phyloP scores from a whole-genome alignment of 768 basidiomycete genomes.

The Termitomyces sp. region DNA sequence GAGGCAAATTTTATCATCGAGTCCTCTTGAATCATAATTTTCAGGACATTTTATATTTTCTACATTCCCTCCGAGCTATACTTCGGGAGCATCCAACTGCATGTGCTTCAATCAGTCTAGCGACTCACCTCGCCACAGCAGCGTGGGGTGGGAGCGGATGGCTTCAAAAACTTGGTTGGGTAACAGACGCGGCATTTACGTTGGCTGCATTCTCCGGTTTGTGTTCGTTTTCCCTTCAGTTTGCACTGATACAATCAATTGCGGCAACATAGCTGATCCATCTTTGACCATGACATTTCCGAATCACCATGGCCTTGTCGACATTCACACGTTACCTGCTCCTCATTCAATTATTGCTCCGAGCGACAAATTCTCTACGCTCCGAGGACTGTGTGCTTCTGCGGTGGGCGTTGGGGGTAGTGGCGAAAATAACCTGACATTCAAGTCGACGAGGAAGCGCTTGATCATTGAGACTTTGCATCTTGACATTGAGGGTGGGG shows the following conservation, averaged over 20 bases:
- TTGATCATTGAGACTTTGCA: conserved; percentile 90
- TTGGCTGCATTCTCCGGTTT: conserved; percentile 77
- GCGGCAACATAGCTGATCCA: conserved; percentile 59
- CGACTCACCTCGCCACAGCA: conserved; percentile 57
- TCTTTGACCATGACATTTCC: conserved; percentile 70
- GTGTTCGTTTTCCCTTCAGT: not conserved
- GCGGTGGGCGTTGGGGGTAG: conserved; percentile 48
- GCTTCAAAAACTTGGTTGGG: conserved; percentile 76
- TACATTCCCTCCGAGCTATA: conserved; percentile 60
- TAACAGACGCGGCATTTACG: conserved; percentile 69
- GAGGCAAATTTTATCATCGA: conserved; percentile 16
- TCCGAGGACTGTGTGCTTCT: conserved; percentile 72
- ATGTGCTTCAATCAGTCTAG: conserved; percentile 65
- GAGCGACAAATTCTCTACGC: conserved; percentile 75
- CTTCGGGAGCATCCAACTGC: conserved; percentile 53
- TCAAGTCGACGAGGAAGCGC: conserved; percentile 85
- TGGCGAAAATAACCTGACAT: conserved; percentile 96
- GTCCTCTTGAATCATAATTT: not conserved
- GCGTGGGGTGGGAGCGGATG: conserved; percentile 62
- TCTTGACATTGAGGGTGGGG: conserved; percentile 81
- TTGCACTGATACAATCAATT: not conserved
- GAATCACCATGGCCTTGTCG: conserved; percentile 80
- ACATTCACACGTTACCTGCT: conserved; percentile 71
- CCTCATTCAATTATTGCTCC: conserved; percentile 70
- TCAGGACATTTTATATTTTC: conserved; percentile 68